phyloP scores from a whole-genome alignment of 2,329 filamentous ascomycete genomes.

The Cordyceps javanica region DNA sequence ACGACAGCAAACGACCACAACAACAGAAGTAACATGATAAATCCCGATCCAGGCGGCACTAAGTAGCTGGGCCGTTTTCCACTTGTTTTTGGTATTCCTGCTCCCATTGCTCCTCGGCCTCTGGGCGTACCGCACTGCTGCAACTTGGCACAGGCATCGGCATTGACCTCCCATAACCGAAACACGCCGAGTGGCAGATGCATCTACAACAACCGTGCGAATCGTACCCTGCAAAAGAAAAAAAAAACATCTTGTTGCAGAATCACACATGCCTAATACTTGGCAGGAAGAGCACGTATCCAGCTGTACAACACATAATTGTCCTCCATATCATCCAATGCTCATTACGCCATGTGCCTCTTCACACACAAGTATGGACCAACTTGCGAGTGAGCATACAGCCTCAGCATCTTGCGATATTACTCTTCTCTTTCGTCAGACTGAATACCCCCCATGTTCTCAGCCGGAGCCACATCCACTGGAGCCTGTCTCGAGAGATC shows the following conservation, averaged over 20 bases:
- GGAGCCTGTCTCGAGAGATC: background rate
- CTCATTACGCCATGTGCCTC: background rate
- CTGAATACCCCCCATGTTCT: background rate
- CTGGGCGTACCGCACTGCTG: background rate
- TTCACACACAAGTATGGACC: background rate
- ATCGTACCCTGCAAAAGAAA: background rate
- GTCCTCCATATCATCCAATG: background rate
- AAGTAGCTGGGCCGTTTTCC: background rate
- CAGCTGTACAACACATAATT: background rate
- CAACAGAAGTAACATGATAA: no score
- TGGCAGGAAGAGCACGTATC: background rate
- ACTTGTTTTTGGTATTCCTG: background rate
- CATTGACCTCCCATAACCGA: conserved; percentile 8
- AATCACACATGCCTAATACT: background rate
- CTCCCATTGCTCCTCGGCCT: background rate
- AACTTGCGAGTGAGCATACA: background rate
- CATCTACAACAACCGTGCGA: background rate
- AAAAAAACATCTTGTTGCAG: background rate
- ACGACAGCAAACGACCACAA: no score
- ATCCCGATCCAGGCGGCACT: conserved; percentile 5
- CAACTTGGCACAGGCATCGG: background rate
- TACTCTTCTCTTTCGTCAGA: conserved; percentile 1
- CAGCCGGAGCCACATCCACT: background rate
- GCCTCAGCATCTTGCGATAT: conserved; percentile 1
- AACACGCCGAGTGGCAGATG: conserved; percentile 6